A percentile compares a stretch with the other conserved stretches of the same genome.
phyloP scores from a whole-genome alignment of 2,329 filamentous ascomycete genomes.

The Colletotrichum cordylinicola region DNA sequence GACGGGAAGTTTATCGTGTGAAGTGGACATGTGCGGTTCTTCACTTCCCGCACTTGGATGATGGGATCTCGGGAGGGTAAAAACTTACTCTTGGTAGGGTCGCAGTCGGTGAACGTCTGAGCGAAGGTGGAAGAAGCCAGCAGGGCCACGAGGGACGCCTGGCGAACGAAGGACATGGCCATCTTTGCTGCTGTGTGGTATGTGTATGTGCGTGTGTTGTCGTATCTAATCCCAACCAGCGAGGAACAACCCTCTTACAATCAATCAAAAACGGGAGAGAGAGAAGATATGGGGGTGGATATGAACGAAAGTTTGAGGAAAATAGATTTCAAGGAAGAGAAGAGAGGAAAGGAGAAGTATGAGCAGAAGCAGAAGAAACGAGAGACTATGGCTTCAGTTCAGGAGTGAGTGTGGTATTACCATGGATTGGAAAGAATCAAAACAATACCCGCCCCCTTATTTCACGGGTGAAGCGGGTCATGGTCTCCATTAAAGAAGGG shows the following conservation, averaged over 20 bases:
- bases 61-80: background rate
- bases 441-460: constrained; percentile 11
- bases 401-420: background rate
- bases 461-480: constrained; percentile 1
- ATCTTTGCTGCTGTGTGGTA: background rate
- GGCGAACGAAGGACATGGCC: constrained; percentile 20
- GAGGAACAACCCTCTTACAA: background rate
- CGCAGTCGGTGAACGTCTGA: constrained; percentile 19
- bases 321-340: background rate
- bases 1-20: background rate
- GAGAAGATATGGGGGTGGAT: background rate
- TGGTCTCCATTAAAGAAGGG: constrained; percentile 13
- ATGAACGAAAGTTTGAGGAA: background rate
- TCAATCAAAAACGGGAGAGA: background rate
- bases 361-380: background rate
- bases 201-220: background rate
- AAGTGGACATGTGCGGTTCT: background rate
- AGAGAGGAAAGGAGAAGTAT: background rate
- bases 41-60: background rate
- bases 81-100: constrained; percentile 21
- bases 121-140: constrained; percentile 13
- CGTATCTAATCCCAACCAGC: background rate
- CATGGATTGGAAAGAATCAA: background rate
- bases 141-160: constrained; percentile 18
- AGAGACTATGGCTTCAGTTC: background rate